Percentiles rank a stretch among this genome's conserved stretches.
phyloP scores from a whole-genome alignment of 805 yeast genomes.

The Candida loeiensis region DNA sequence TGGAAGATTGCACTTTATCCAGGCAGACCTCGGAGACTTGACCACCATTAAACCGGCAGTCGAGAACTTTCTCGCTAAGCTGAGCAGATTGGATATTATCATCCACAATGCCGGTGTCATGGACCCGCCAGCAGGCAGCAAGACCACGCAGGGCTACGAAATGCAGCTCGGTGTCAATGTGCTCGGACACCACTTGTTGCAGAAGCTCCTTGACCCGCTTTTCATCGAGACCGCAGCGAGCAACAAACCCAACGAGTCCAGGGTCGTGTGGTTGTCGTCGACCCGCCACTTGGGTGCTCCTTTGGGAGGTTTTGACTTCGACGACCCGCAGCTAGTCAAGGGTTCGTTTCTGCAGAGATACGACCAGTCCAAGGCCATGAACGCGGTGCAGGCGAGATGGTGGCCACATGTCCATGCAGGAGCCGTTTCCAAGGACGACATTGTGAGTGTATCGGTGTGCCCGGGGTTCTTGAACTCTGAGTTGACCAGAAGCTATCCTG shows the following conservation, averaged over 20 bases:
- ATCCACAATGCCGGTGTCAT: conserved; percentile 32
- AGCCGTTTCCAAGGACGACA: conserved; percentile 15
- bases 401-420: conserved; percentile 32
- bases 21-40: conserved; percentile 12
- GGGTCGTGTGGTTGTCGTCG: conserved; percentile 48
- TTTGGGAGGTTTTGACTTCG: conserved; percentile 31
- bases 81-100: conserved; percentile 18
- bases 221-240: conserved; percentile 28
- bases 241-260: conserved; percentile 22
- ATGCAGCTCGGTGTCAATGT: conserved; percentile 45
- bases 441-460: conserved; percentile 34
- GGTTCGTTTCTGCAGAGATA: conserved; percentile 26
- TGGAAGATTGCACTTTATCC: conserved; percentile 8
- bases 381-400: conserved; percentile 30
- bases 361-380: conserved; percentile 44
- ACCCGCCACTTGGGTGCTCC: conserved; percentile 28
- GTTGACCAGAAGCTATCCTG: conserved; percentile 25
- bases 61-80: conserved; percentile 15
- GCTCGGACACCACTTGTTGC: conserved; percentile 45
- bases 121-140: conserved; percentile 33
- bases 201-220: conserved; percentile 36
- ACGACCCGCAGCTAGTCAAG: conserved; percentile 16
- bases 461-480: conserved; percentile 42
- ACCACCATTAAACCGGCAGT: conserved; percentile 21
- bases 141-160: conserved; percentile 45